Percentiles rank a stretch among this genome's conserved stretches.
Evolutionary conservation across 768 basidiomycete species (phyloP).

Genomic region (Podaxis sp.): DNA sequence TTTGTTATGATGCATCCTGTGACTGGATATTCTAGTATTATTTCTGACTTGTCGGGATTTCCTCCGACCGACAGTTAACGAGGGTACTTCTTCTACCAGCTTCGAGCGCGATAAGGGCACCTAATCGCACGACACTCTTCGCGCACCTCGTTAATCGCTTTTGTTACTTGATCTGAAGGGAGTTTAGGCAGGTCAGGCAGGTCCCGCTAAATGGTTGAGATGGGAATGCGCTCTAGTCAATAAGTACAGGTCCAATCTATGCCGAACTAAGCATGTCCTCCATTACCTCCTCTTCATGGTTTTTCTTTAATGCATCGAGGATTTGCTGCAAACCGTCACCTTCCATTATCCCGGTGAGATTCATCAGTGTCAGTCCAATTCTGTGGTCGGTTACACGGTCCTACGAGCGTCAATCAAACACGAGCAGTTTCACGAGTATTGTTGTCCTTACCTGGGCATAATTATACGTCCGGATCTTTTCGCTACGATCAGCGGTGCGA

Average conservation of each 20-base stretch:
- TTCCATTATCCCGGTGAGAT: constrained; percentile 63
- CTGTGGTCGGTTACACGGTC: constrained; percentile 94
- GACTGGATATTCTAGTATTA: no score
- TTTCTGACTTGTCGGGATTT: no score
- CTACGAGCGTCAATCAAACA: constrained; percentile 31
- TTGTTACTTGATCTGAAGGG: no score
- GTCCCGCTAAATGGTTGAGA: no score
- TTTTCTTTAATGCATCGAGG: constrained; percentile 51
- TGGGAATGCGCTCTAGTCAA: not conserved
- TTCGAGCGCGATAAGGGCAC: no score
- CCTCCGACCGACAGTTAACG: no score
- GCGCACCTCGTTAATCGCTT: no score
- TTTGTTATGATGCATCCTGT: no score
- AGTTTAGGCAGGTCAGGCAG: no score
- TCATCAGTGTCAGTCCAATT: constrained; percentile 73
- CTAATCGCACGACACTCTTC: no score
- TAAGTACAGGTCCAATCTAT: not conserved
- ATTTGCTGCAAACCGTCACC: constrained; percentile 61
- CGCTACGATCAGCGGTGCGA: constrained; percentile 80
- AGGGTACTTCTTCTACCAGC: no score
- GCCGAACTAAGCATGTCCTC: constrained; percentile 43
- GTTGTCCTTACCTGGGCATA: constrained; percentile 68
- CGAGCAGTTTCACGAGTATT: not conserved
- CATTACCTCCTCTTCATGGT: constrained; percentile 55
- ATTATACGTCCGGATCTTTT: constrained; percentile 96